Evolutionary conservation across 2,329 filamentous ascomycete genomes (phyloP), one percentile per base, ranked within the genome.

Genomic region (Diplodia seriata): DNA sequence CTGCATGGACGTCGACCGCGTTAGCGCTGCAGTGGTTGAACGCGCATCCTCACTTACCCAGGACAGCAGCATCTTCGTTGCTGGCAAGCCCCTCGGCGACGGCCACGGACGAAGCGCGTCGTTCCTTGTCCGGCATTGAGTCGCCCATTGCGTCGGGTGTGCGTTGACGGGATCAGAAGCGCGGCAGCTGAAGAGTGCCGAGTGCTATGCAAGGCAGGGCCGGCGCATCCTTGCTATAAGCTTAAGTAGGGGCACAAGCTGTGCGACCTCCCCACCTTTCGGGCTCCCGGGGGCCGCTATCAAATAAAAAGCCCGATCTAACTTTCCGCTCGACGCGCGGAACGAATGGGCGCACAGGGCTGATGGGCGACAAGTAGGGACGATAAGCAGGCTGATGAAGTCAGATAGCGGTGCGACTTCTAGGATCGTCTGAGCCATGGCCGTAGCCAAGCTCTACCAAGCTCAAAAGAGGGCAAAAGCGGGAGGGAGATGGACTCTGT

Each of bases 1-100:
- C 74, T 75, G 66, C 61, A 31, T 14, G 14, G 18, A 8, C 53
- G 38, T 14, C 18, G 18, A 8, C 53, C 43, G 18, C 47, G 26
- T 65, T 50, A 64, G 61, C 61, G 18, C 1, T 8, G 31, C 31
- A 40, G 3, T 14, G 14, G 9, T 4, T 14, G 20, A 7, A 23
- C 2, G 5, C 18, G 8, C 18, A 12, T 50, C 69, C 49, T 38
- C 75, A 76, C 49, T 38, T 75, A 76, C 79, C 79, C 56, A 82
- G 72, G 3, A 78, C 75, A 12, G 77, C 80, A 49, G 79, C 80
- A 75, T 82, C 80, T 69, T 80, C 79, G 43, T 76, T 74, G 47
- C 69, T 76, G 20, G 76, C 71, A 20, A 80, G 72, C 9, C 76
- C 76, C 49, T 74, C 57, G 5, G 66, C 66, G n/a, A 53, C 56